A percentile compares a stretch with the other conserved stretches of the same genome.
Evolutionary conservation across 371 early-diverging fungal genomes (phyloP).

Genomic region (Apophysomyces elegans): DNA sequence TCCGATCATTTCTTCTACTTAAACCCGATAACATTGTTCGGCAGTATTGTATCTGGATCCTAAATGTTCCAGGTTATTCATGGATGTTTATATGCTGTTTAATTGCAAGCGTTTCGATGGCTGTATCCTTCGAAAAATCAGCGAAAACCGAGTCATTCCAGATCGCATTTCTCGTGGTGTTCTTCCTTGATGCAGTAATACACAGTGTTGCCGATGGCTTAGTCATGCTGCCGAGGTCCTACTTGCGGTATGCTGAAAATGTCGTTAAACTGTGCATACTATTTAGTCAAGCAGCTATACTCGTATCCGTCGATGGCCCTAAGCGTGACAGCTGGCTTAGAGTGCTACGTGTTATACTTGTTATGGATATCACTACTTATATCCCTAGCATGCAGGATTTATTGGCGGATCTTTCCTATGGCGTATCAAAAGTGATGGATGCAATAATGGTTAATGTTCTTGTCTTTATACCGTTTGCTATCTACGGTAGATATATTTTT

Average conservation of each 20-base stretch:
- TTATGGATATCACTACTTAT: conserved; percentile 50
- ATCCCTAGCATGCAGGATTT: conserved; percentile 51
- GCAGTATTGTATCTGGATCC: conserved; percentile 15
- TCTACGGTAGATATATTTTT: conserved; percentile 57
- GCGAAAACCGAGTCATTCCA: conserved; percentile 37
- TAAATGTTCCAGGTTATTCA: conserved; percentile 28
- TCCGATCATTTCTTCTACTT: conserved; percentile 33
- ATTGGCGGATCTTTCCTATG: conserved; percentile 50
- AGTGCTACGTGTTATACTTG: conserved; percentile 42
- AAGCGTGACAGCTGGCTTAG: conserved; percentile 19
- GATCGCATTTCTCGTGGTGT: conserved; percentile 32
- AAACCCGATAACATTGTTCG: conserved; percentile 19
- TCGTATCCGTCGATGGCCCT: not conserved
- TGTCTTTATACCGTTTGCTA: conserved; percentile 57
- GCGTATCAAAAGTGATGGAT: conserved; percentile 54
- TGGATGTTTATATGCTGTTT: conserved; percentile 41
- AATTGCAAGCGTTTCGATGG: conserved; percentile 43
- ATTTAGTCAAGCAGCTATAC: conserved; percentile 32
- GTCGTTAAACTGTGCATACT: conserved; percentile 42
- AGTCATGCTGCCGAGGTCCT: conserved; percentile 51
- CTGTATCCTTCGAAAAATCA: conserved; percentile 20
- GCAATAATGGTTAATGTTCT: conserved; percentile 46
- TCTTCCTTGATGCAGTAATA: conserved; percentile 41
- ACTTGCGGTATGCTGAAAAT: conserved; percentile 52
- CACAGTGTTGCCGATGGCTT: conserved; percentile 52